Evolutionary conservation across 2,329 filamentous ascomycete species (phyloP).

Genomic region (Verticillium isaacii): DNA sequence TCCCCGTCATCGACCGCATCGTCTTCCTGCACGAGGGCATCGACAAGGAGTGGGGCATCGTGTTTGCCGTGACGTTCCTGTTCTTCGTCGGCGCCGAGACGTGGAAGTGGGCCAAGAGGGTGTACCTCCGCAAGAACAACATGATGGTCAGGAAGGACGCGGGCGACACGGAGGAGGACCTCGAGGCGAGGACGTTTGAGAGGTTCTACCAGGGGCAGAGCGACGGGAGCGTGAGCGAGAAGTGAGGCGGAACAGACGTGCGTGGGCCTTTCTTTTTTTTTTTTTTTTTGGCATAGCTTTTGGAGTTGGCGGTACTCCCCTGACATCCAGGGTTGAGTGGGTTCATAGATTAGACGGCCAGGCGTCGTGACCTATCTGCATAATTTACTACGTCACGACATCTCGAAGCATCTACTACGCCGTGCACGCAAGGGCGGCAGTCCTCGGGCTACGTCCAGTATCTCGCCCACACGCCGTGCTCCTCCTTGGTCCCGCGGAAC

Average conservation of each 20-base stretch:
- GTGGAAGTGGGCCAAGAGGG: slow-evolving; percentile 65
- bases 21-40: slow-evolving; percentile 66
- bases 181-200: slow-evolving; percentile 1
- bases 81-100: slow-evolving; percentile 61
- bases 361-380: no score
- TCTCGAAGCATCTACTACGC: no score
- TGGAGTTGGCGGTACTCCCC: no score
- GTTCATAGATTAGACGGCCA: no score
- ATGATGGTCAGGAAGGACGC: slow-evolving; percentile 1
- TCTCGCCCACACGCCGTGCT: slow-evolving; percentile 66
- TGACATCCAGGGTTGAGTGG: no score
- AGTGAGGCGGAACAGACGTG: background rate
- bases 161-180: slow-evolving; percentile 1
- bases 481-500: slow-evolving; percentile 65
- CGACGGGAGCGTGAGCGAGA: background rate
- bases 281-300: no score
- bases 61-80: slow-evolving; percentile 42
- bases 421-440: no score
- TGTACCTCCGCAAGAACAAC: slow-evolving; percentile 36
- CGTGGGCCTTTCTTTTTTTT: no score
- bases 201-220: background rate
- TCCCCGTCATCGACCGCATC: slow-evolving; percentile 59
- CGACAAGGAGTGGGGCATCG: slow-evolving; percentile 65
- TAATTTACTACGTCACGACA: no score
- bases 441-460: slow-evolving; percentile 60